Evolutionary conservation across 139 green algal genomes (phyloP).

Genomic region (Edaphochlamys debaryana): DNA sequence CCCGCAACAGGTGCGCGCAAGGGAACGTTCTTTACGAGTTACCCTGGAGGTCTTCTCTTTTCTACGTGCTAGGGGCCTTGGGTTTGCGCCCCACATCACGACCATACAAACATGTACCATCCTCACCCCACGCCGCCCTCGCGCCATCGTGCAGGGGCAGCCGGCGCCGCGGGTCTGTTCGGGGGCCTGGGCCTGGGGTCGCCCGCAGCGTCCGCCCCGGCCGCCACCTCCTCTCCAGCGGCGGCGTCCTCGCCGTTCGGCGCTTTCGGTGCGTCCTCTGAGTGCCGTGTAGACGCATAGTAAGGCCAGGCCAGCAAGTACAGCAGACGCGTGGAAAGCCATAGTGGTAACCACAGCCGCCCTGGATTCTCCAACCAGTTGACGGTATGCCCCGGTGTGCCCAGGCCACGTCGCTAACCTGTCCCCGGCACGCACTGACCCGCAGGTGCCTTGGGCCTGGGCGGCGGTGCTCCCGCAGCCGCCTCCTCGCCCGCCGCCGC

Average conservation of each 20-base stretch:
- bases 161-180: neutral
- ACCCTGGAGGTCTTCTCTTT: too few species aligned
- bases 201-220: neutral
- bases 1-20: neutral
- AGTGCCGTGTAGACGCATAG: too few species aligned
- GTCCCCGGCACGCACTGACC: neutral
- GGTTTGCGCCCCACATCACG: too few species aligned
- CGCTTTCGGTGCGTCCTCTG: constrained; percentile 21
- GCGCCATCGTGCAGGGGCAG: neutral
- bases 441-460: neutral
- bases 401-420: neutral
- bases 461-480: neutral
- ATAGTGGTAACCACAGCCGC: too few species aligned
- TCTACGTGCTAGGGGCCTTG: too few species aligned
- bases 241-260: neutral
- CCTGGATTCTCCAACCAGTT: too few species aligned
- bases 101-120: too few species aligned
- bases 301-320: too few species aligned
- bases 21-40: too few species aligned
- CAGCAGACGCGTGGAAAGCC: too few species aligned
- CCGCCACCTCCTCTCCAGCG: neutral
- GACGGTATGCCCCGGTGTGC: neutral
- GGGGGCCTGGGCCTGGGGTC: constrained; percentile 9
- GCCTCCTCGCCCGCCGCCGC: neutral
- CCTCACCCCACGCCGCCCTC: too few species aligned